These are phyloP conservation scores for Debaryomyces hansenii DNA, from an alignment of 805 yeast species.

Conservation along the genomic window DNA sequence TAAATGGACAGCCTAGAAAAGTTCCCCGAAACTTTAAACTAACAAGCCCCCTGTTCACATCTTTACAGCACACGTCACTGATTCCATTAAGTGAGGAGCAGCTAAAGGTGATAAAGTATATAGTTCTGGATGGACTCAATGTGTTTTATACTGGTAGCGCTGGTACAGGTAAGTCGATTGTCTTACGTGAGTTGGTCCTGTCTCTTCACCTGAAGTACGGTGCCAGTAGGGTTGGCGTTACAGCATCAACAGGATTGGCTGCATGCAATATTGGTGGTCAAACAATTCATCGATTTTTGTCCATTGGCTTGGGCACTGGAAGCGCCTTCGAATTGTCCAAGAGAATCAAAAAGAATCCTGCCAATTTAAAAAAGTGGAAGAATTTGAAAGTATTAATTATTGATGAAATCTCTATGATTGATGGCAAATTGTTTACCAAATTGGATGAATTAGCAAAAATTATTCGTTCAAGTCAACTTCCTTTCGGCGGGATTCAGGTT, in stretches of 20 bases:
- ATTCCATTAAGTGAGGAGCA: conserved; percentile 40
- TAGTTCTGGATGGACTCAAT: conserved; percentile 50
- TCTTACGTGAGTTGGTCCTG: conserved; percentile 62
- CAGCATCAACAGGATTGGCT: conserved; percentile 96
- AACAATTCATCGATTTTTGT: conserved; percentile 83
- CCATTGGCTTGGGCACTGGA: conserved; percentile 77
- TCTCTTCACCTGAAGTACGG: conserved; percentile 47
- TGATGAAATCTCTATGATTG: conserved; percentile 95
- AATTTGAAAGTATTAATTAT: conserved; percentile 69
- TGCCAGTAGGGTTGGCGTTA: conserved; percentile 63
- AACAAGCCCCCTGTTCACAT: conserved; percentile 2
- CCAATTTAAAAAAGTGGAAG: conserved; percentile 59
- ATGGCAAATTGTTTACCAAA: conserved; percentile 73
- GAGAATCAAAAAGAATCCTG: conserved; percentile 47
- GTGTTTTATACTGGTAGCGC: conserved; percentile 83
- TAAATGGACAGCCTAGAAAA: conserved; percentile 22
- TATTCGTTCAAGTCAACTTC: conserved; percentile 51
- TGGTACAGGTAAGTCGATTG: conserved; percentile 83
- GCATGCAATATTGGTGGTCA: conserved; percentile 92
- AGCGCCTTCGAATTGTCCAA: conserved; percentile 44
- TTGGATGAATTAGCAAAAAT: conserved; percentile 66
- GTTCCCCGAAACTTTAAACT: conserved; percentile 13
- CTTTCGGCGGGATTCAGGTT: conserved; percentile 94
- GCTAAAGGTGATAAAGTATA: conserved; percentile 46
- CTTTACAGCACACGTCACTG: conserved; percentile 5